Conservation (phyloP, 352 stramenopile genomes). For the Phytophthora citrophthora region DNA sequence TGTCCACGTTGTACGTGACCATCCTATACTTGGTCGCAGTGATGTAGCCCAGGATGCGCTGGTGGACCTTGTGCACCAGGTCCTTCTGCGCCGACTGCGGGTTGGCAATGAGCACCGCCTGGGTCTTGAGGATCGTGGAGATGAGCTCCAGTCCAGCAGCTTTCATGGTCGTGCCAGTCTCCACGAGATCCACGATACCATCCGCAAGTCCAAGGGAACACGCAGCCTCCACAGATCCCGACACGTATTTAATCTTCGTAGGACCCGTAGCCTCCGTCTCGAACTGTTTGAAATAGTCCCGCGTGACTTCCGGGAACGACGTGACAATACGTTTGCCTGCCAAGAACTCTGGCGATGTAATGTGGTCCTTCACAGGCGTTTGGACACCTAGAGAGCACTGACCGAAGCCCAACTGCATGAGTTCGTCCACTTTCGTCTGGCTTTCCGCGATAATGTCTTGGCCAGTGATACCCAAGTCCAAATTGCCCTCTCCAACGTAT, state of each 20-base stretch:
- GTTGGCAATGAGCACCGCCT: conserved; percentile 94
- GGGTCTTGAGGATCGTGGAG: conserved; percentile 91
- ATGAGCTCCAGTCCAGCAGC: conserved; percentile 96
- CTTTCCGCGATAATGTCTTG: conserved; percentile 95
- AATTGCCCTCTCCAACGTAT: conserved; percentile 97
- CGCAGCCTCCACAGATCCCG: conserved; percentile 97
- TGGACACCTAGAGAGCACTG: conserved; percentile 96
- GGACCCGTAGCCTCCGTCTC: conserved; percentile 64
- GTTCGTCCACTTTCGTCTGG: conserved; percentile 89
- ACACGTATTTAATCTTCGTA: conserved; percentile 96
- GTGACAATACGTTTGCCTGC: conserved; percentile 98
- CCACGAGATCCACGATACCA: conserved; percentile 98
- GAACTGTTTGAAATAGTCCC: conserved; percentile 95
- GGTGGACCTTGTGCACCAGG: conserved; percentile 84
- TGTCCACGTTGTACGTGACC: conserved; percentile 97
- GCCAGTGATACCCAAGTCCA: conserved; percentile 99
- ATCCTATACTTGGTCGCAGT: conserved; percentile 98
- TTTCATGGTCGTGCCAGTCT: conserved; percentile 99
- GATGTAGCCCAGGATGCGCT: conserved; percentile 97
- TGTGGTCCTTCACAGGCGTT: conserved; percentile 89
- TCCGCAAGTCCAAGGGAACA: conserved; percentile 97
- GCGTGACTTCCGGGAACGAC: conserved; percentile 95
- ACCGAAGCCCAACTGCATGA: conserved; percentile 96
- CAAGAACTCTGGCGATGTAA: conserved; percentile 85
- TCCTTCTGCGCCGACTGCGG: conserved; percentile 75